A percentile compares a stretch with the other conserved stretches of the same genome.
phyloP scores from a whole-genome alignment of 352 stramenopile species.

The Aphanomyces invadans region DNA sequence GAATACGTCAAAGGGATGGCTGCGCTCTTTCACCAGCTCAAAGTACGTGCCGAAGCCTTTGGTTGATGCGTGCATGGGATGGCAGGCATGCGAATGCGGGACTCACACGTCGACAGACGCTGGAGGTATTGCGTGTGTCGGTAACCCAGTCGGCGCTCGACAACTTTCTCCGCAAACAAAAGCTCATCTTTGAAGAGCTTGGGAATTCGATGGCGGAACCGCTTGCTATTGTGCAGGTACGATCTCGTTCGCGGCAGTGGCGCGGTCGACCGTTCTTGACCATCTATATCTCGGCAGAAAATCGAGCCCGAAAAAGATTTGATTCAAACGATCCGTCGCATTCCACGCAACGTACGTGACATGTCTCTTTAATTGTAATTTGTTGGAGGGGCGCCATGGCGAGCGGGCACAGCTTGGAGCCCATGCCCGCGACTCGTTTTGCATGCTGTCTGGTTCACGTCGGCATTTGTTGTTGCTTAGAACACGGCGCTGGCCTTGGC shows the following conservation, averaged over 20 bases:
- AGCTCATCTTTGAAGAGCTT: constrained; percentile 65
- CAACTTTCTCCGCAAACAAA: constrained; percentile 75
- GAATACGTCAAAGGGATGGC: constrained; percentile 83
- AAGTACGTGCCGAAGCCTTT: constrained; percentile 23
- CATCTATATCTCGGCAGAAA: constrained; percentile 39
- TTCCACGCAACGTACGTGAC: constrained; percentile 71
- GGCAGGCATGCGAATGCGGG: too few relatives aligned
- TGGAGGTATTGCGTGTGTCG: constrained; percentile 58
- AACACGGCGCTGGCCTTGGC: constrained; percentile 59
- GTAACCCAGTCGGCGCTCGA: constrained; percentile 70
- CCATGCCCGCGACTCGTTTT: too few relatives aligned
- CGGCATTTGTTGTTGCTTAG: constrained; percentile 27
- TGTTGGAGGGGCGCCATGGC: too few relatives aligned
- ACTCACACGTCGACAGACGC: too few relatives aligned
- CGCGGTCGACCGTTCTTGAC: too few relatives aligned
- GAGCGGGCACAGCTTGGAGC: too few relatives aligned
- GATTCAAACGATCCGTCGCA: constrained; percentile 63
- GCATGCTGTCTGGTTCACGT: too few relatives aligned
- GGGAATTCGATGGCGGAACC: constrained; percentile 55
- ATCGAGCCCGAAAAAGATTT: constrained; percentile 73
- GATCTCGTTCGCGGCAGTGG: too few relatives aligned
- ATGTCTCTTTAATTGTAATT: neutral
- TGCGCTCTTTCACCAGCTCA: constrained; percentile 72
- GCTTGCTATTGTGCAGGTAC: constrained; percentile 52
- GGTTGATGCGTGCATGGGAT: neutral